A percentile compares a stretch with the other conserved stretches of the same genome.
These are phyloP conservation scores for Verticillium nubilum DNA, from an alignment of 2,329 filamentous ascomycete genomes.

Conservation along the genomic window DNA sequence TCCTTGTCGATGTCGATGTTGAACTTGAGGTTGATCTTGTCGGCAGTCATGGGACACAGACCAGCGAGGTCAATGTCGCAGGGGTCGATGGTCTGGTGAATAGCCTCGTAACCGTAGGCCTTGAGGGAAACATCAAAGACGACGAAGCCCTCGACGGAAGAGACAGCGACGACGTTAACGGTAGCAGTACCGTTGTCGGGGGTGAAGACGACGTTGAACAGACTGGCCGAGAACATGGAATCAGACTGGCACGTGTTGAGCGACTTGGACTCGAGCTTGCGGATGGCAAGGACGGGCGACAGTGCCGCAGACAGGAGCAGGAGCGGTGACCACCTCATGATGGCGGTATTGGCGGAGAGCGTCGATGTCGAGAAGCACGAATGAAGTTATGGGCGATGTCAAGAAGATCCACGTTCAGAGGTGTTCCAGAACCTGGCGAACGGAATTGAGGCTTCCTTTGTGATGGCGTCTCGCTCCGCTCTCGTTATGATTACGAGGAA, in stretches of 20 bases:
- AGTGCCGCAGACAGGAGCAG: slow-evolving; percentile 35
- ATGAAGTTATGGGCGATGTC: not conserved
- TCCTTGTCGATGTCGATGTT: slow-evolving; percentile 29
- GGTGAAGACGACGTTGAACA: slow-evolving; percentile 81
- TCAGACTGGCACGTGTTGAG: slow-evolving; percentile 80
- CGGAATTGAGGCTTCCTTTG: not conserved
- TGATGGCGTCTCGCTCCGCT: not conserved
- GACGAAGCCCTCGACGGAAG: slow-evolving; percentile 76
- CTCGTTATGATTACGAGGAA: not conserved
- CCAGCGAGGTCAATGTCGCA: slow-evolving; percentile 66
- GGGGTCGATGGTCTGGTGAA: slow-evolving; percentile 66
- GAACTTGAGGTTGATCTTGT: slow-evolving; percentile 65
- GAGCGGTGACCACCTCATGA: slow-evolving; percentile 44
- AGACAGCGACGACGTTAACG: slow-evolving; percentile 75
- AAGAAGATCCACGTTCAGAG: not conserved
- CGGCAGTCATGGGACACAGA: slow-evolving; percentile 85
- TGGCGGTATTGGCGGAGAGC: slow-evolving; percentile 14
- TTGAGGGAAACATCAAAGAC: slow-evolving; percentile 69
- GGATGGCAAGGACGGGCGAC: slow-evolving; percentile 50
- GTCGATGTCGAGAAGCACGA: not conserved
- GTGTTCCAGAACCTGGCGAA: not conserved
- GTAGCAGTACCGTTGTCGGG: slow-evolving; percentile 67
- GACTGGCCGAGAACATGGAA: slow-evolving; percentile 78
- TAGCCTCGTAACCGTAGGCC: slow-evolving; percentile 75
- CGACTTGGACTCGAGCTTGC: slow-evolving; percentile 73